Percentiles rank a stretch among this genome's conserved stretches.
phyloP scores from a whole-genome alignment of 495 filamentous ascomycete genomes.

The Aspergillus saccharolyticus region DNA sequence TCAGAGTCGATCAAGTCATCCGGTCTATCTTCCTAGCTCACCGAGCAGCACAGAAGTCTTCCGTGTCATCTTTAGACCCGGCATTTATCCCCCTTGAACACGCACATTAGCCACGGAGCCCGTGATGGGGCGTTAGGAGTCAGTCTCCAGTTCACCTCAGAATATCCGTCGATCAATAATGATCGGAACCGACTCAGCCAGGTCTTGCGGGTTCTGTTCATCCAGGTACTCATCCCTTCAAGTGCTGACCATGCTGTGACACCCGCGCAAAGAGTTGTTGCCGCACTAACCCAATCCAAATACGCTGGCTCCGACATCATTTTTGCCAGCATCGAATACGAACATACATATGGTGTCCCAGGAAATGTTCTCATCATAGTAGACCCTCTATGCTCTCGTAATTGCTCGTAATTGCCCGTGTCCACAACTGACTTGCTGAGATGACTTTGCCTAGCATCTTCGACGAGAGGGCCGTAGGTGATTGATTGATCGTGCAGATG shows the following conservation, averaged over 20 bases:
- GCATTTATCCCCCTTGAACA: slow-evolving; percentile 34
- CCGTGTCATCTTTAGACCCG: slow-evolving; percentile 33
- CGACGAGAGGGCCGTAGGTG: not conserved
- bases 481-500: not conserved
- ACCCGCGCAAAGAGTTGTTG: slow-evolving; percentile 33
- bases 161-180: slow-evolving; percentile 32
- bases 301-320: slow-evolving; percentile 26
- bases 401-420: slow-evolving; percentile 21
- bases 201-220: slow-evolving; percentile 21
- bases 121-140: not conserved
- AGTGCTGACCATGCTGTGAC: slow-evolving; percentile 39
- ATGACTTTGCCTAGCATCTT: slow-evolving; percentile 21
- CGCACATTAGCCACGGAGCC: not conserved
- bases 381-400: slow-evolving; percentile 30
- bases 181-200: slow-evolving; percentile 24
- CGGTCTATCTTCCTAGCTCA: slow-evolving; percentile 20
- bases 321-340: slow-evolving; percentile 24
- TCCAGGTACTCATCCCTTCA: slow-evolving; percentile 25
- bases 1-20: slow-evolving; percentile 34
- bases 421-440: slow-evolving; percentile 39
- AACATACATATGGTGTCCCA: slow-evolving; percentile 46
- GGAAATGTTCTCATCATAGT: slow-evolving; percentile 44
- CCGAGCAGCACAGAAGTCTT: slow-evolving; percentile 29
- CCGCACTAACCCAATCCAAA: slow-evolving; percentile 28
- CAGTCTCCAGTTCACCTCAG: slow-evolving; percentile 17